phyloP scores from a whole-genome alignment of 768 basidiomycete species.

The Dioszegia crocea region DNA sequence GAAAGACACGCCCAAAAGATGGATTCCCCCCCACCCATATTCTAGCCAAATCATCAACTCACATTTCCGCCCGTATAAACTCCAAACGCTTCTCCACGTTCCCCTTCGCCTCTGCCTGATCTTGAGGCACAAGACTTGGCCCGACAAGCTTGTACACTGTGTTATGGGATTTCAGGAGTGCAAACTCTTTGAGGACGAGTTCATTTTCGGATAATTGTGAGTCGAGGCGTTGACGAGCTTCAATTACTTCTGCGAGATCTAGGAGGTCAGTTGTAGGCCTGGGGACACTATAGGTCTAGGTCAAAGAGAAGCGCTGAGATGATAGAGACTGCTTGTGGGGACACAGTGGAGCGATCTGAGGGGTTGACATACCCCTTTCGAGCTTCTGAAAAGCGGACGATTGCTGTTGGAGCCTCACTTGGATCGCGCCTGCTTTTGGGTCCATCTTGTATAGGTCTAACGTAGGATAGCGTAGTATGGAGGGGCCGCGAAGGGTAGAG shows the following conservation, averaged over 20 bases:
- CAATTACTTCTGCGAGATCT: slow-evolving; percentile 70
- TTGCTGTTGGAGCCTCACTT: slow-evolving; percentile 58
- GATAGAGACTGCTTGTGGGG: too few relatives aligned
- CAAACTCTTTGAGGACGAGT: slow-evolving; percentile 89
- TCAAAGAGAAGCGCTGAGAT: neutral
- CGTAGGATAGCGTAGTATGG: neutral
- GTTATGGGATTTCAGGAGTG: slow-evolving; percentile 66
- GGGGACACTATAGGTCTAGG: neutral
- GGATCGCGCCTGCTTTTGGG: slow-evolving; percentile 25
- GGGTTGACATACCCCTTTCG: slow-evolving; percentile 54
- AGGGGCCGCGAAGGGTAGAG: too few relatives aligned
- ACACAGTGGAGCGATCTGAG: neutral
- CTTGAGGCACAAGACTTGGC: slow-evolving; percentile 83
- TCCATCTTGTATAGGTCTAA: slow-evolving; percentile 17
- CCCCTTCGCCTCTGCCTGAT: slow-evolving; percentile 74
- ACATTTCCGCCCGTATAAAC: slow-evolving; percentile 87
- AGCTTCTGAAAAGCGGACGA: slow-evolving; percentile 76
- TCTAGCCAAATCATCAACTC: slow-evolving; percentile 35
- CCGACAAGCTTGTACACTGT: slow-evolving; percentile 86
- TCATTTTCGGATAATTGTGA: slow-evolving; percentile 89
- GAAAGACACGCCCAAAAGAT: too few relatives aligned
- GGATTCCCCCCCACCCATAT: too few relatives aligned
- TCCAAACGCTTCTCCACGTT: slow-evolving; percentile 87
- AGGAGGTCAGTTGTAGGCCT: neutral
- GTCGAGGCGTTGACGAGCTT: slow-evolving; percentile 79